Conservation (phyloP, 352 stramenopile genomes). For the Phytophthora sojae region DNA sequence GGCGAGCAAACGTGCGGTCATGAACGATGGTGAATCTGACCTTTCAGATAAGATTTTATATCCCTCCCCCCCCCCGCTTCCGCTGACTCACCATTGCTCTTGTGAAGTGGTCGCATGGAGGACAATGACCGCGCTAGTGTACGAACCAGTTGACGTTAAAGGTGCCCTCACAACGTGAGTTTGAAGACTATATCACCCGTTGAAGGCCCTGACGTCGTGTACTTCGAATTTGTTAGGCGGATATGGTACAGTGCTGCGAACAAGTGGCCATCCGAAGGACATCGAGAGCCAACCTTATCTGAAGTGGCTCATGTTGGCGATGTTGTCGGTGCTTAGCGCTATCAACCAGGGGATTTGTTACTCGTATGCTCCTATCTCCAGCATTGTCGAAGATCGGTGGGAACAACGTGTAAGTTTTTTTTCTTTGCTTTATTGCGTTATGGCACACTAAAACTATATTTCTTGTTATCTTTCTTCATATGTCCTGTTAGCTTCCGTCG, state of each 20-base stretch:
- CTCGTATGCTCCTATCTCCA: constrained; percentile 70
- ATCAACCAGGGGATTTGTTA: constrained; percentile 61
- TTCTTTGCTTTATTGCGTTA: neutral
- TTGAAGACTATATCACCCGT: neutral
- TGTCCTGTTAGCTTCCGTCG: constrained; percentile 51
- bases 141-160: constrained; percentile 2
- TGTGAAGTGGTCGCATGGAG: neutral
- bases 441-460: neutral
- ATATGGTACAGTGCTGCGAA: neutral
- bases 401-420: constrained; percentile 36
- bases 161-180: neutral
- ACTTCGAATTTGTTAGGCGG: neutral
- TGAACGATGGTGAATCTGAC: neutral
- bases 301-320: constrained; percentile 71
- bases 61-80: neutral
- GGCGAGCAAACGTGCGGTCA: constrained; percentile 2
- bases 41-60: constrained; percentile 5
- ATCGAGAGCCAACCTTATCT: neutral
- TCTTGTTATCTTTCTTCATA: neutral
- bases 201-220: neutral
- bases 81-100: neutral
- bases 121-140: neutral
- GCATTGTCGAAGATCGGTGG: constrained; percentile 60
- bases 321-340: constrained; percentile 51
- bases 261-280: neutral